A percentile compares a stretch with the other conserved stretches of the same genome.
phyloP scores from a whole-genome alignment of 345 rosid species.

The Lenwebbia sp. region DNA sequence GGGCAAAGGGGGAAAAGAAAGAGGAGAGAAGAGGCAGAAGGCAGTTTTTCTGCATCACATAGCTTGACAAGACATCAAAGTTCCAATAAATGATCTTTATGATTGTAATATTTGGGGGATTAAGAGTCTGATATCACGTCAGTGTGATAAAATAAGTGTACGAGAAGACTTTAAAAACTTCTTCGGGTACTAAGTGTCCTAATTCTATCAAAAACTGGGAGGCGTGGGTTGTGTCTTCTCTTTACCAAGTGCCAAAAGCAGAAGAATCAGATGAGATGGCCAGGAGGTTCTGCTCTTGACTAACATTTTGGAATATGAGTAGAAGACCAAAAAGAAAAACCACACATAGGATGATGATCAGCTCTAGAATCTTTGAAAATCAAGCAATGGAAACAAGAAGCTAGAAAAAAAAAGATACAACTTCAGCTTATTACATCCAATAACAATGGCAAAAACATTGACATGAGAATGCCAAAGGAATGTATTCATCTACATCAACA shows the following conservation, averaged over 20 bases:
- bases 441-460: background rate
- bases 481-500: background rate
- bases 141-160: background rate
- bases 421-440: background rate
- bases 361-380: background rate
- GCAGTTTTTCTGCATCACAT: background rate
- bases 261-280: background rate
- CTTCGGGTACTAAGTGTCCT: background rate
- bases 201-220: background rate
- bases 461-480: background rate
- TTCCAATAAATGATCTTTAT: background rate
- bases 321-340: background rate
- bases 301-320: background rate
- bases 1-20: background rate
- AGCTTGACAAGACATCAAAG: background rate
- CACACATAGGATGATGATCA: background rate
- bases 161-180: background rate
- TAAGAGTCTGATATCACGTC: background rate
- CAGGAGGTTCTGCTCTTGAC: background rate
- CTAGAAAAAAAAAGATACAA: background rate
- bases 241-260: background rate
- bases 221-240: background rate
- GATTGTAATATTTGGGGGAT: background rate
- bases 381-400: background rate
- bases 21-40: background rate